Base-by-base conservation (phyloP, 805 yeast genomes). In the Spathaspora arborariae region DNA sequence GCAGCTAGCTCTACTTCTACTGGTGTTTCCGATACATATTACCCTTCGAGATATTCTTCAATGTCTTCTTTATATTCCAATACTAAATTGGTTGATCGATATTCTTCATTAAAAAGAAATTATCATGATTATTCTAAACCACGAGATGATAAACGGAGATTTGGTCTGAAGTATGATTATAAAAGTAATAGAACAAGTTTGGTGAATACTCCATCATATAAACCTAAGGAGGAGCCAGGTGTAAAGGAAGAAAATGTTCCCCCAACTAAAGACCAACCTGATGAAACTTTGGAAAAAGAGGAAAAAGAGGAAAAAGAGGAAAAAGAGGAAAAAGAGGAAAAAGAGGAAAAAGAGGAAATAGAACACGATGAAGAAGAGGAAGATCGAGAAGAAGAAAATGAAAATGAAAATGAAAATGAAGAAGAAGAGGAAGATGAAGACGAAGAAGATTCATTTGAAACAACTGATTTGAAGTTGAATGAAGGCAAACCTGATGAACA, bases 1-100 rank as follows among this genome's bases (percentile, higher is more conserved):
- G n/a, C n/a, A n/a, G n/a, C n/a, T n/a, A n/a, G n/a, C n/a, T n/a
- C n/a, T n/a, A n/a, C n/a, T n/a, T n/a, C n/a, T n/a, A n/a, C n/a
- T n/a, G n/a, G n/a, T n/a, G n/a, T n/a, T n/a, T n/a, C n/a, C n/a
- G 69, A 65, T 46, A 59, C 67, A 5, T 65, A 65, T 48, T 65
- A 62, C 48, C 68, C 68, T 8, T 50, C 20, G 9, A n/a, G 30
- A 9, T 40, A 40, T 30, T 20, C 33, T 15, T 40, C 42, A 8
- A 11, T 30, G n/a, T 40, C 42, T 2, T 43, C 46, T 13, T 16
- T 43, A n/a, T 48, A 45, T 26, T 20, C 47, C 7, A 45, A 45
- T 38, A 45, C 49, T 5, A 48, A 45, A 24, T n/a, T 19, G n/a
- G 49, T 44, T 7, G 58, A 53, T 42, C 45, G 54, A 11, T 54